Conservation (phyloP, 768 basidiomycete species). For the Sistotremastrum suecicum region DNA sequence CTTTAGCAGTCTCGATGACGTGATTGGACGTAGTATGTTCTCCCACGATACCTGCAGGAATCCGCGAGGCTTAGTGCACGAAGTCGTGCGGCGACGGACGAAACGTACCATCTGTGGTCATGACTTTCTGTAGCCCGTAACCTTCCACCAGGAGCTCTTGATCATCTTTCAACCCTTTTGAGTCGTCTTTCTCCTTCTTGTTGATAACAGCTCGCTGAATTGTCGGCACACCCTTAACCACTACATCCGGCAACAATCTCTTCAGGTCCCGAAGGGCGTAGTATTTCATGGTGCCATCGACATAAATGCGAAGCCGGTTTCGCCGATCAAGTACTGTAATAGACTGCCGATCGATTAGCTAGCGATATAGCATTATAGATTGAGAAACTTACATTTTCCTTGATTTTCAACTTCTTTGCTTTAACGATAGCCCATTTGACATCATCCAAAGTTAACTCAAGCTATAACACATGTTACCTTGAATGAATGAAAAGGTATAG, state of each 20-base stretch:
- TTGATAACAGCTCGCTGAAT: conserved; percentile 93
- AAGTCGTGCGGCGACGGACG: neutral
- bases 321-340: conserved; percentile 65
- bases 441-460: conserved; percentile 86
- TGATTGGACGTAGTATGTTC: conserved; percentile 91
- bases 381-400: conserved; percentile 49
- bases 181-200: conserved; percentile 79
- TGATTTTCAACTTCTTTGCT: conserved; percentile 84
- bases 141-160: conserved; percentile 94
- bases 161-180: conserved; percentile 68
- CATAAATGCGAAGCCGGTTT: conserved; percentile 63
- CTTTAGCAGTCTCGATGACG: conserved; percentile 88
- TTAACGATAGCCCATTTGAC: conserved; percentile 84
- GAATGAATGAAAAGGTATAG: neutral
- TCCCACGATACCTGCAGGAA: conserved; percentile 67
- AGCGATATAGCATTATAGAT: neutral
- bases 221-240: conserved; percentile 86
- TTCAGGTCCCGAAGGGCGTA: conserved; percentile 79
- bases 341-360: conserved; percentile 26
- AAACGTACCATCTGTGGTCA: conserved; percentile 81
- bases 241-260: conserved; percentile 67
- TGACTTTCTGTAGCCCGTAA: conserved; percentile 90
- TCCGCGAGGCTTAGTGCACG: conserved; percentile 1
- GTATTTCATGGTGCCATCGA: conserved; percentile 67
- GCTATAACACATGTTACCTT: conserved; percentile 25